Evolutionary conservation across 805 yeast genomes (phyloP).

Genomic region (Candida palmyrensis): DNA sequence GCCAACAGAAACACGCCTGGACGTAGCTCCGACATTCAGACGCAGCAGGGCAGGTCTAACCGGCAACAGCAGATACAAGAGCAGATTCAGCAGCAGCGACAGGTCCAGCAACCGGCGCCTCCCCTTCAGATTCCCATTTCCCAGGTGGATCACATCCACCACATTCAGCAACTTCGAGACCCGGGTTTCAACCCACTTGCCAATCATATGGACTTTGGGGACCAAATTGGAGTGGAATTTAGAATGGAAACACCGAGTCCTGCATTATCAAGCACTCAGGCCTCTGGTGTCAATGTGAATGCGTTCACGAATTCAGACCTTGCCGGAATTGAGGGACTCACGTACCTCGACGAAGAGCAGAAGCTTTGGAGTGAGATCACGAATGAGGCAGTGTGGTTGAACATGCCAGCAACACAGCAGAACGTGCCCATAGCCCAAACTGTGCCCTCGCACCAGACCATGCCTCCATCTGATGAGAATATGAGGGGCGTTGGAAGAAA

Average conservation of each 20-base stretch:
- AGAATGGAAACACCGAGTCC: neutral
- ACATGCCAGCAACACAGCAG: conserved; percentile 16
- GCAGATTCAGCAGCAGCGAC: neutral
- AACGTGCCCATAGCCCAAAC: neutral
- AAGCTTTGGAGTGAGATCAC: conserved; percentile 75
- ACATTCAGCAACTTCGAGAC: neutral
- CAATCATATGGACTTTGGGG: neutral
- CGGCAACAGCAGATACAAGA: neutral
- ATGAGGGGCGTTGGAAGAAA: neutral
- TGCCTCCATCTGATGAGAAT: neutral
- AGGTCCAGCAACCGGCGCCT: neutral
- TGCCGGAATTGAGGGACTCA: conserved; percentile 39
- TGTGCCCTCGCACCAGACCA: neutral
- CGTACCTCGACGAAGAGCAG: conserved; percentile 38
- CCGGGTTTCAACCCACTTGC: neutral
- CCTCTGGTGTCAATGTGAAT: conserved; percentile 8
- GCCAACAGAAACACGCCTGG: too few species aligned
- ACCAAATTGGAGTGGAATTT: too few species aligned
- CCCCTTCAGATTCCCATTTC: too few species aligned
- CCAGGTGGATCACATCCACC: too few species aligned
- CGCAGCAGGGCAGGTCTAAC: neutral
- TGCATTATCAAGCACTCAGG: neutral
- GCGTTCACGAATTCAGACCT: conserved; percentile 32
- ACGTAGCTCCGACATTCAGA: too few species aligned
- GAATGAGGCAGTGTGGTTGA: conserved; percentile 71